Evolutionary conservation across 2,329 filamentous ascomycete species (phyloP), one percentile per base, ranked within the genome.

Genomic region (Stemphylium lycopersici): DNA sequence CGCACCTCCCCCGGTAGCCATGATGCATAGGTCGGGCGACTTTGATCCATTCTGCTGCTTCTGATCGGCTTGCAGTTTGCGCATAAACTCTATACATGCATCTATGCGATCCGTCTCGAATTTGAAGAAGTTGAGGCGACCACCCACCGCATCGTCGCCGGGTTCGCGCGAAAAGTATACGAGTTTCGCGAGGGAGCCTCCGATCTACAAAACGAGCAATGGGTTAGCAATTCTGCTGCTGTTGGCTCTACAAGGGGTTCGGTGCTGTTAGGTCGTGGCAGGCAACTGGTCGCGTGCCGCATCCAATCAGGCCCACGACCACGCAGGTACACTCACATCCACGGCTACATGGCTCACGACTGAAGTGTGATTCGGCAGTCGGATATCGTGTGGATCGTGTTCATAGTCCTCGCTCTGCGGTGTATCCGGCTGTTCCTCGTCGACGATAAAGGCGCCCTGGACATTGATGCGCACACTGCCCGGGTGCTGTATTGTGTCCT

Each of bases 21-120:
- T 96, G 60, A 99, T 89, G 70, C 89, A 95, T 39, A 99, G 78
- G 66, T 91, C 90, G 43, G 85, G 83, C 0, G 86, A 85, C 26
- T 80, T 81, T 4, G 87, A 87, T 48, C 89, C 90, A 82, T 92
- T 92, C 73, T 89, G 83, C 47, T 83, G 83, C 64, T 89, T 82
- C 70, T 96, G 90, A 69, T 96, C 90, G 67, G 89, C 84, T 74
- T 96, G 91, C 59, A 98, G 80, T 65, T 90, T 85, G 66, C 88
- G 85, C 83, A 99, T 92, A 70, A 96, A 97, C 67, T 92, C 88
- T 61, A 99, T 89, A 76, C 93, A 97, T 59, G 95, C 87, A 70
- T 96, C 91, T 68, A 99, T 96, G 55, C 87, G 86, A 69, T 97
- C 91, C 4, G 95, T 98, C 79, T 99, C 95, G 78, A 98, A 98